Percentiles rank a stretch among this genome's conserved stretches.
phyloP scores from a whole-genome alignment of 371 early-diverging fungal genomes.

The Mucor mucedo region DNA sequence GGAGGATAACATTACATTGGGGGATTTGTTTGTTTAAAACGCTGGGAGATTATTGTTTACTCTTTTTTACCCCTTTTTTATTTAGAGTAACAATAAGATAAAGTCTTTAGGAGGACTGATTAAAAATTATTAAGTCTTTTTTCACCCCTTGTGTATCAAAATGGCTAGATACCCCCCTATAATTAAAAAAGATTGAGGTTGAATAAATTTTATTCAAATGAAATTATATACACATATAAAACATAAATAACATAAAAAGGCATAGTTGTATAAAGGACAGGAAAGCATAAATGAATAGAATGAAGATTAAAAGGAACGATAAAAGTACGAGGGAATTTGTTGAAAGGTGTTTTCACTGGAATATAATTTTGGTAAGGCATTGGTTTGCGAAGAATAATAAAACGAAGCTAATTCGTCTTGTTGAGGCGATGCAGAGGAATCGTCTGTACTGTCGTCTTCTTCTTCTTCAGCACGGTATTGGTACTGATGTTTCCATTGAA shows the following conservation, averaged over 20 bases:
- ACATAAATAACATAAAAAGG: too few species aligned
- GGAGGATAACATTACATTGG: background rate
- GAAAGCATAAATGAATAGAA: too few species aligned
- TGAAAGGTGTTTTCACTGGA: slow-evolving; percentile 12
- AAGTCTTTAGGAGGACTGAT: background rate
- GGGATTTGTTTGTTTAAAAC: background rate
- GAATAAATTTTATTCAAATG: too few species aligned
- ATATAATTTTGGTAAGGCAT: slow-evolving; percentile 10
- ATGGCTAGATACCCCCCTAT: too few species aligned
- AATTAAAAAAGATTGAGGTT: too few species aligned
- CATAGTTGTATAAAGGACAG: too few species aligned
- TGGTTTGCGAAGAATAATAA: background rate
- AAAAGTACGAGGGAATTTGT: slow-evolving; percentile 8
- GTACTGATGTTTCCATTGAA: slow-evolving; percentile 6
- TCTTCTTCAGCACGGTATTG: background rate
- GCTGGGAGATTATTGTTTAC: background rate
- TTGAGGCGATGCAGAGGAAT: slow-evolving; percentile 8
- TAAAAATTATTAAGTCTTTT: too few species aligned
- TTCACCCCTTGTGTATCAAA: too few species aligned
- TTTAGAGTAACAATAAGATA: background rate
- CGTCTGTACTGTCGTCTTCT: background rate
- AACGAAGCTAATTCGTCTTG: background rate
- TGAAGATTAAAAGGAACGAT: too few species aligned
- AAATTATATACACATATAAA: too few species aligned
- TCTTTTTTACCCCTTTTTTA: background rate